phyloP scores from a whole-genome alignment of 2,329 filamentous ascomycete species.

The Periconia digitata region DNA sequence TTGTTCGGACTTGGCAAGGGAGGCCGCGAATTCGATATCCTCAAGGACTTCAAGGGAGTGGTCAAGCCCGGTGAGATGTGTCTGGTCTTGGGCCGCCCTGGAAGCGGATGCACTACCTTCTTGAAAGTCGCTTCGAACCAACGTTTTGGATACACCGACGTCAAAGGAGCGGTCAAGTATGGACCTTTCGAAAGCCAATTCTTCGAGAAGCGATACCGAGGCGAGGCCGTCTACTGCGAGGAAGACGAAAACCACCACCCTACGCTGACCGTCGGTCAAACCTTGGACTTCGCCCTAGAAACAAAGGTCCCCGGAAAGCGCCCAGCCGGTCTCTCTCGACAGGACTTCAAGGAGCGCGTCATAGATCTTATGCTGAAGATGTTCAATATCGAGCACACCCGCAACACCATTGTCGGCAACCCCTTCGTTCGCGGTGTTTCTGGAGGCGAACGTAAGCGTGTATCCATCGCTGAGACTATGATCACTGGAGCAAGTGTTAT shows the following conservation, averaged over 20 bases:
- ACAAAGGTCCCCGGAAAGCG: slow-evolving; percentile 82
- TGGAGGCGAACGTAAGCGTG: slow-evolving; percentile 77
- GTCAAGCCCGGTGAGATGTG: slow-evolving; percentile 79
- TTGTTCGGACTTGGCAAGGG: slow-evolving; percentile 68
- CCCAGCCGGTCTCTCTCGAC: slow-evolving; percentile 70
- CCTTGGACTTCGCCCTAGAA: slow-evolving; percentile 80
- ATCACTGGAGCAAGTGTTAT: slow-evolving; percentile 70
- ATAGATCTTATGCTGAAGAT: slow-evolving; percentile 77
- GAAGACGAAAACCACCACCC: slow-evolving; percentile 86
- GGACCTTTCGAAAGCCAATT: slow-evolving; percentile 71
- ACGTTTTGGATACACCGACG: slow-evolving; percentile 60
- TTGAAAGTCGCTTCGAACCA: slow-evolving; percentile 58
- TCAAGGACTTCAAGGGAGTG: slow-evolving; percentile 68
- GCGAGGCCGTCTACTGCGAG: slow-evolving; percentile 83
- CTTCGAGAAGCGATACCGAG: slow-evolving; percentile 71
- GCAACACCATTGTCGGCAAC: slow-evolving; percentile 82
- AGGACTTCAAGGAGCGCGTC: slow-evolving; percentile 75
- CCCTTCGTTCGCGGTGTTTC: slow-evolving; percentile 78
- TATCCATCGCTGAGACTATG: slow-evolving; percentile 83
- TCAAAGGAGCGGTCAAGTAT: slow-evolving; percentile 73
- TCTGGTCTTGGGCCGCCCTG: slow-evolving; percentile 76
- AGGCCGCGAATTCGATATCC: slow-evolving; percentile 70
- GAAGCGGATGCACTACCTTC: slow-evolving; percentile 59
- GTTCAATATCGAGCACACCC: slow-evolving; percentile 92
- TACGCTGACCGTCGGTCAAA: slow-evolving; percentile 85